Evolutionary conservation across 495 filamentous ascomycete species (phyloP).

Genomic region (Hypomontagnella submonticulosa): DNA sequence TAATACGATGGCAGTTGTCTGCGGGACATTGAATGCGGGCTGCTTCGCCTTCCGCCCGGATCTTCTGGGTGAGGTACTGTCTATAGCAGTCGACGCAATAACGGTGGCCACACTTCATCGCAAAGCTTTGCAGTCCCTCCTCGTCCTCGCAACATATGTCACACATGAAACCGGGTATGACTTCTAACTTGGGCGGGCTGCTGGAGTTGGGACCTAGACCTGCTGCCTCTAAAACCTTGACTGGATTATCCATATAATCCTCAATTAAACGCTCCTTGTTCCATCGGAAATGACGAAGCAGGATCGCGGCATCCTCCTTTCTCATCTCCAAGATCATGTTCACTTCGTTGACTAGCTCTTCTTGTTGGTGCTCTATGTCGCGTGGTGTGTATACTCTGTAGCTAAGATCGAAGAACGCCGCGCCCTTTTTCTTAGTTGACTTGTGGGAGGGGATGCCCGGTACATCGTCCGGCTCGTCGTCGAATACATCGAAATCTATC

Average conservation of each 20-base stretch:
- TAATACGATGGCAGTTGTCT: slow-evolving; percentile 86
- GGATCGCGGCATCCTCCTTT: slow-evolving; percentile 86
- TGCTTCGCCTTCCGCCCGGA: slow-evolving; percentile 92
- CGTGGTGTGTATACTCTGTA: slow-evolving; percentile 80
- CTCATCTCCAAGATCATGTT: slow-evolving; percentile 87
- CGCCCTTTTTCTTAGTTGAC: slow-evolving; percentile 70
- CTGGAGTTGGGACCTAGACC: slow-evolving; percentile 77
- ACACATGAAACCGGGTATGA: slow-evolving; percentile 81
- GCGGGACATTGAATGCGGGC: slow-evolving; percentile 93
- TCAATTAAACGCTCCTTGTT: slow-evolving; percentile 96
- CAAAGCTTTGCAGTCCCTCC: slow-evolving; percentile 82
- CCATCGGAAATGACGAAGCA: slow-evolving; percentile 90
- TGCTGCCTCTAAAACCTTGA: slow-evolving; percentile 82
- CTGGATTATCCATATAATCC: slow-evolving; percentile 87
- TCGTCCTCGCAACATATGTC: slow-evolving; percentile 97
- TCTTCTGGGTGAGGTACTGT: slow-evolving; percentile 91
- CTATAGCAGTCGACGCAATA: slow-evolving; percentile 94
- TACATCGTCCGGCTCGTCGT: slow-evolving; percentile 77
- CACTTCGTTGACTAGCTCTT: slow-evolving; percentile 85
- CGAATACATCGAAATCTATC: slow-evolving; percentile 73
- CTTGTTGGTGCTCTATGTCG: slow-evolving; percentile 85
- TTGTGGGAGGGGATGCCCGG: slow-evolving; percentile 84
- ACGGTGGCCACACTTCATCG: slow-evolving; percentile 95
- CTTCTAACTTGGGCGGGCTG: slow-evolving; percentile 72
- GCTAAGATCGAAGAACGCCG: slow-evolving; percentile 86